A percentile compares a stretch with the other conserved stretches of the same genome.
phyloP scores from a whole-genome alignment of 1,284 basidiomycete species.

The Ustilago shanxiensis region DNA sequence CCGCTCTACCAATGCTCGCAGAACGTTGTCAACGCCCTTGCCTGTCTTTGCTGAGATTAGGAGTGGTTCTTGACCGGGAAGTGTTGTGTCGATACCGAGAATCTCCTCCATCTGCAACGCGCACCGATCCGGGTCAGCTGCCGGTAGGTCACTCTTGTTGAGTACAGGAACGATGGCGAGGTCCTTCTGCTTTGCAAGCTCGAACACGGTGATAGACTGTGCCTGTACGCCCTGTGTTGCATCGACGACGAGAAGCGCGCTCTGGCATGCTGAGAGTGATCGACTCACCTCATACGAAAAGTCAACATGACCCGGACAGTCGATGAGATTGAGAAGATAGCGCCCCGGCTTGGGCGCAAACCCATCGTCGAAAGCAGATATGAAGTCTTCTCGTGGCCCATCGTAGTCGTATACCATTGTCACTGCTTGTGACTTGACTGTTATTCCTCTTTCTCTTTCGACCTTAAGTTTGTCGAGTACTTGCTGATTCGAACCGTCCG shows the following conservation, averaged over 20 bases:
- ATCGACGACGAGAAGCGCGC: conserved; percentile 89
- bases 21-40: conserved; percentile 79
- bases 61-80: conserved; percentile 54
- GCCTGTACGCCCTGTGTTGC: conserved; percentile 98
- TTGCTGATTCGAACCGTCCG: conserved; percentile 62
- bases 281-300: conserved; percentile 86
- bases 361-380: conserved; percentile 49
- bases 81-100: conserved; percentile 75
- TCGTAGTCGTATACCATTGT: conserved; percentile 66
- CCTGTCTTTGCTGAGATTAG: conserved; percentile 88
- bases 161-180: conserved; percentile 90
- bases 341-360: conserved; percentile 38
- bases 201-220: conserved; percentile 94
- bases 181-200: conserved; percentile 80
- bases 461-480: conserved; percentile 79
- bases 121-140: conserved; percentile 52
- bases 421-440: conserved; percentile 75
- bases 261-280: conserved; percentile 91
- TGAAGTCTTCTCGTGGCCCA: conserved; percentile 30
- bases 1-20: conserved; percentile 83
- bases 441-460: conserved; percentile 93
- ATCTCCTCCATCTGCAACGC: conserved; percentile 58
- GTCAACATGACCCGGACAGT: conserved; percentile 79
- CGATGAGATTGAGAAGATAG: conserved; percentile 90
- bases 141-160: conserved; percentile 80